Conservation (phyloP, 2,329 filamentous ascomycete genomes). For the Zymoseptoria brevis region DNA sequence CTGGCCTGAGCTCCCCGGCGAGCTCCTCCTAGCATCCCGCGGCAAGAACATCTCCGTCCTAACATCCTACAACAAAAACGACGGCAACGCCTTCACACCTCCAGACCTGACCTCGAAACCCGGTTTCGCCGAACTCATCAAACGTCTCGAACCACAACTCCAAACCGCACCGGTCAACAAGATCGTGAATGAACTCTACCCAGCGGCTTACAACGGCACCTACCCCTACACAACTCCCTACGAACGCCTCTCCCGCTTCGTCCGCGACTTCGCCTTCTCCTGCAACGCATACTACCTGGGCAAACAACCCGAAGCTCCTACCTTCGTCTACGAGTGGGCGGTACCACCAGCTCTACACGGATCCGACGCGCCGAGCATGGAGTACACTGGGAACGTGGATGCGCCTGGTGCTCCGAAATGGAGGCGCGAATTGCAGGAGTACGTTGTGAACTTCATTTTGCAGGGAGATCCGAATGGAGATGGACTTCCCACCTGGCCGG, state of each 20-base stretch:
- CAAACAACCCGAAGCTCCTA: slow-evolving; percentile 38
- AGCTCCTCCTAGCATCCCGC: slow-evolving; percentile 39
- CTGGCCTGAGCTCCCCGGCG: slow-evolving; percentile 40
- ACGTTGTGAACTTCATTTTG: slow-evolving; percentile 38
- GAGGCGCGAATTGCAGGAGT: slow-evolving; percentile 34
- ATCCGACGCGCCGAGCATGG: slow-evolving; percentile 46
- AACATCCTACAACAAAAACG: slow-evolving; percentile 38
- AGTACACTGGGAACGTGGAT: slow-evolving; percentile 34
- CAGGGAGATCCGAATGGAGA: slow-evolving; percentile 32
- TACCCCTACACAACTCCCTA: slow-evolving; percentile 40
- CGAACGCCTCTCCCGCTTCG: slow-evolving; percentile 35
- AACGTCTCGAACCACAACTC: slow-evolving; percentile 24
- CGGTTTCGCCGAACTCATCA: slow-evolving; percentile 24
- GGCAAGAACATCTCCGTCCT: slow-evolving; percentile 41
- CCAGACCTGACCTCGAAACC: slow-evolving; percentile 30
- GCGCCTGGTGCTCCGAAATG: slow-evolving; percentile 28
- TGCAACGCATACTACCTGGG: slow-evolving; percentile 49
- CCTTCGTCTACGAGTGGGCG: slow-evolving; percentile 47
- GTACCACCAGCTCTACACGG: slow-evolving; percentile 48
- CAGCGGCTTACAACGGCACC: slow-evolving; percentile 40
- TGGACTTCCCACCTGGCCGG: slow-evolving; percentile 37
- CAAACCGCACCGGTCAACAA: slow-evolving; percentile 30
- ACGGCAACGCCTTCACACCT: slow-evolving; percentile 39
- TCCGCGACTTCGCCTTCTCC: slow-evolving; percentile 38
- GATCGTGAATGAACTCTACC: slow-evolving; percentile 42